Base-by-base conservation (phyloP, 2,329 filamentous ascomycete species). In the Beauveria pseudobassiana region DNA sequence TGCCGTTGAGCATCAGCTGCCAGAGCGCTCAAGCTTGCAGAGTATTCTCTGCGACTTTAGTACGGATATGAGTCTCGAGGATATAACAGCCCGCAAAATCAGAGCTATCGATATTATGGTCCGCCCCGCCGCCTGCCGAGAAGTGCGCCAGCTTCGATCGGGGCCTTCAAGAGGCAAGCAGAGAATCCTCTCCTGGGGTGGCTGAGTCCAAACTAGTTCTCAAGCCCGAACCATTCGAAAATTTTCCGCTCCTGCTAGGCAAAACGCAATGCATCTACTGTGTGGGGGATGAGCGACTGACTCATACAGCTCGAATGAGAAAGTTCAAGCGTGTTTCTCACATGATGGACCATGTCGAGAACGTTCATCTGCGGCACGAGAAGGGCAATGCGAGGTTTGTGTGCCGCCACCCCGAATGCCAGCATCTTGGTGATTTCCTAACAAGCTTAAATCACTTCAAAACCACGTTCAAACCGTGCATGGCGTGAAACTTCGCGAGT, bases 251-350 rank as follows among this genome's bases (percentile, higher is more conserved):
- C 1, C n/a, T 63, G 5, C 40, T 63, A 8, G 49, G 40, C 2
- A 62, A 55, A 45, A 64, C 30, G 20, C 53, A 64, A 30, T 64
- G 53, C 22, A 63, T 63, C 34, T 64, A 59, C 40, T 63, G 54
- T 16, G n/a, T n/a, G n/a, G 50, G 62, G 24, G 20, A 63, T 55
- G 58, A 62, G 61, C 42, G 49, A 46, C 46, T 64, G 40, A 43
- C 54, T 8, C 50, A 57, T 30, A 46, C 12, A 4, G 24, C 22
- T 16, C 28, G 61, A 2, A 59, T 62, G 26, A 46, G 63, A n/a
- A 42, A 50, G 14, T 63, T 61, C 42, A 63, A 57, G 10, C 51
- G 61, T 22, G 38, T 58, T 38, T 61, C 61, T n/a, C 38, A 64
- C 28, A 63, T 63, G 51, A 64, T 60, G 48, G 24, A 51, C 26